Evolutionary conservation across 2,329 filamentous ascomycete genomes (phyloP).

Genomic region (Colletotrichum liaoningense): DNA sequence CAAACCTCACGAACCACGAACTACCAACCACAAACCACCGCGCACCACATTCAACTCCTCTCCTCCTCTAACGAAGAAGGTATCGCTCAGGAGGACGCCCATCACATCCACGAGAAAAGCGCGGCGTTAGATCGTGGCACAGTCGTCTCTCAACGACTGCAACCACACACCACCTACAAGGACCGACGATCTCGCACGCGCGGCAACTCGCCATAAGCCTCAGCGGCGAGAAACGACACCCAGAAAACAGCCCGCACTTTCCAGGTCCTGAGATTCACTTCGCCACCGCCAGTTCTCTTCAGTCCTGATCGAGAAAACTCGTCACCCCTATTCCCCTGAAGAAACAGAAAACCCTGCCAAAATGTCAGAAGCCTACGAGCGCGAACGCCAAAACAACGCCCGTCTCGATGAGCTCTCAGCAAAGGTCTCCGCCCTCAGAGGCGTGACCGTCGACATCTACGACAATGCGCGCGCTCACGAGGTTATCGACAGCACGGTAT

Average conservation of each 20-base stretch:
- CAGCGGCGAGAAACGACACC: neutral
- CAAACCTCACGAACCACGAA: neutral
- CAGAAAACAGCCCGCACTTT: neutral
- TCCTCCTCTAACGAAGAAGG: neutral
- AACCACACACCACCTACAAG: neutral
- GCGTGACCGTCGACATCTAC: constrained; percentile 97
- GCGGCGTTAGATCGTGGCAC: neutral
- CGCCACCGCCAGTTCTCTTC: no score
- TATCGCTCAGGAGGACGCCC: neutral
- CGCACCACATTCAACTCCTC: neutral
- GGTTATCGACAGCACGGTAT: constrained; percentile 87
- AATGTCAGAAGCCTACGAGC: constrained; percentile 84
- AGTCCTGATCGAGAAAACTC: no score
- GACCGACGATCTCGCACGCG: neutral
- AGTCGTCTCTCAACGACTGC: neutral
- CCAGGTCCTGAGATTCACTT: neutral
- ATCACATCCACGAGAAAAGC: neutral
- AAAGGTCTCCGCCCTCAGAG: constrained; percentile 92
- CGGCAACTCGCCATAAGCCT: neutral
- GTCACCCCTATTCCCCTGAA: neutral
- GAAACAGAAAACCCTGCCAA: constrained; percentile 30
- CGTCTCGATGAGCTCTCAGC: constrained; percentile 90
- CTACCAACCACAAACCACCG: neutral
- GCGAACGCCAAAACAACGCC: constrained; percentile 92
- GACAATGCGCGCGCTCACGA: constrained; percentile 91